Base-by-base conservation (phyloP, 108 stramenopile species). In the Discostella pseudostelligera region DNA sequence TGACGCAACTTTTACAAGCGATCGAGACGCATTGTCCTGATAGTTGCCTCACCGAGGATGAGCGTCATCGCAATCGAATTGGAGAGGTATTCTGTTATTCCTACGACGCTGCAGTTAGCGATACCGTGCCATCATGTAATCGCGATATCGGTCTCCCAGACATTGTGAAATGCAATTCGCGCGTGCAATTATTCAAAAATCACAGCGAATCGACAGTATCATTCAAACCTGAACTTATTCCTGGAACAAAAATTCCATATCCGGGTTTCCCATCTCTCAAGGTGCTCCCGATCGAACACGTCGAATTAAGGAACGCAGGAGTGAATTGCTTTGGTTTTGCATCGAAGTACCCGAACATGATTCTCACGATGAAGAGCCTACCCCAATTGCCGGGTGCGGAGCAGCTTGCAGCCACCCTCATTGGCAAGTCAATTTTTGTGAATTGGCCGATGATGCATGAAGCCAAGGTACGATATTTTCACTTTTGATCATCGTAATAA, bases 391-490 rank as follows among this genome's bases (percentile, higher is more conserved):
- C 90, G 16, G 81, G 81, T 19, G 82, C 87, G 32, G 70, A 76
- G 51, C 59, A 74, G 24, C 56, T 96, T 25, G 92, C 96, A 5
- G 64, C 81, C 12, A 85, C 82, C 45, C 46, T 97, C 19, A 64
- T 99, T 26, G 92, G 89, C 9, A 82, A 83, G 48, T 76, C 82
- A n/a, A 83, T 97, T 25, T 99, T 88, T 69, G 84, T 96, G 37
- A 96, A 97, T 78, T 99, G 96, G 96, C 98, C 98, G 5, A 95
- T 96, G 87, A 96, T 97, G 95, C 96, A 97, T 69, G 96, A 97
- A 83, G 96, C 90, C 8, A 92, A 87, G 68, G 70, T 71, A 24
- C 56, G 55, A 42, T 20, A 4, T 26, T 26, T 39, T 37, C 35
- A 0, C 16, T 53, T 0, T 47, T 17, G 0, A 0, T 13, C 12